Conservation (phyloP, 805 yeast genomes). For the Schizosaccharomyces osmophilus region DNA sequence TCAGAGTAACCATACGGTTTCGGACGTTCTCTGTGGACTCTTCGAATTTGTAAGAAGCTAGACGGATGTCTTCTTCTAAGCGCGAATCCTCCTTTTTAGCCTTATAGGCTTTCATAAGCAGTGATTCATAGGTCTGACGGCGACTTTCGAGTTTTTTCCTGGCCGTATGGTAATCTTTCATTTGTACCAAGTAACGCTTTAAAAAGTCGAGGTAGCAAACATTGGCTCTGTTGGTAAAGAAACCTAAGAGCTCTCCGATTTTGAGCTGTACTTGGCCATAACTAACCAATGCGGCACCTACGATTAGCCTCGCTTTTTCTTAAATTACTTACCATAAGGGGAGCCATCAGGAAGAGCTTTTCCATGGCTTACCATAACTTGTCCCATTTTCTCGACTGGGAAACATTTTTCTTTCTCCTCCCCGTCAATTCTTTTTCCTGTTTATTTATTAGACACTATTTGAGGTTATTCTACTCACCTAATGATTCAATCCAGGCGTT, state of each 20-base stretch:
- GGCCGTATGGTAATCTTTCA: conserved; percentile 4
- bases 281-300: neutral
- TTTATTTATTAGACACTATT: neutral
- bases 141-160: conserved; percentile 8
- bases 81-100: conserved; percentile 10
- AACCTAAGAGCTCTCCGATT: neutral
- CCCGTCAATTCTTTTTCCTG: neutral
- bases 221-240: neutral
- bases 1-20: conserved; percentile 8
- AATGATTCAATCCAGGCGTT: neutral
- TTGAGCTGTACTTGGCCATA: neutral
- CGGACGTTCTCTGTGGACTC: conserved; percentile 10
- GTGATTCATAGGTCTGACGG: conserved; percentile 11
- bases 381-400: neutral
- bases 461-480: neutral
- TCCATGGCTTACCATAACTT: neutral
- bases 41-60: conserved; percentile 10
- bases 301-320: neutral
- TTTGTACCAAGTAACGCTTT: neutral
- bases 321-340: neutral
- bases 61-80: conserved; percentile 11
- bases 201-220: neutral
- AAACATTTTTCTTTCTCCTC: neutral
- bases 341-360: neutral
- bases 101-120: conserved; percentile 8